Evolutionary conservation across 2,329 filamentous ascomycete genomes (phyloP).

Genomic region (Fusarium avenaceum): DNA sequence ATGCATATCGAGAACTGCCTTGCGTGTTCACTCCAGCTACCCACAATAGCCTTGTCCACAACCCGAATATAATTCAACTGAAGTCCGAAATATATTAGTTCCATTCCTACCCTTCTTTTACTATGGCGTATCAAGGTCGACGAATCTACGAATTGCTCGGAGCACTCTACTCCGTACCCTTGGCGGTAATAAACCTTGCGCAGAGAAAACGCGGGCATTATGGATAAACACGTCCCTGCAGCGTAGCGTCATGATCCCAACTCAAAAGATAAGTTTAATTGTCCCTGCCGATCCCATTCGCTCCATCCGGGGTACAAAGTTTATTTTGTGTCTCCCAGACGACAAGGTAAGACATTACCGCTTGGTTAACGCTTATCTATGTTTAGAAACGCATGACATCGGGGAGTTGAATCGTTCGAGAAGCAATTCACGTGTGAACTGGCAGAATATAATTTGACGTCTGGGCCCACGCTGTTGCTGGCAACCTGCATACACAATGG

Average conservation of each 20-base stretch:
- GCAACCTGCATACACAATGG: not conserved
- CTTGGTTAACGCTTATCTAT: not conserved
- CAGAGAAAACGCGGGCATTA: constrained; percentile 4
- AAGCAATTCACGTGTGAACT: not conserved
- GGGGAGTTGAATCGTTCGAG: not conserved
- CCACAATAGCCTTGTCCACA: not conserved
- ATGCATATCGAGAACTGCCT: not conserved
- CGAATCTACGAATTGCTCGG: not conserved
- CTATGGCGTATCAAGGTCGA: not conserved
- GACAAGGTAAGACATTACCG: not conserved
- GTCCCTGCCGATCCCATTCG: constrained; percentile 17
- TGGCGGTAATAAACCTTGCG: constrained; percentile 16
- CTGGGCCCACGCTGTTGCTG: not conserved
- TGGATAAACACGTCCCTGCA: constrained; percentile 19
- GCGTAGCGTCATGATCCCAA: constrained; percentile 39
- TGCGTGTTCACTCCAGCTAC: not conserved
- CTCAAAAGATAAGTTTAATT: constrained; percentile 32
- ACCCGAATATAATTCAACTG: not conserved
- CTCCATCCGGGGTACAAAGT: not conserved
- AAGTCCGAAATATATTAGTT: not conserved
- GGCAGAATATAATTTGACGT: not conserved
- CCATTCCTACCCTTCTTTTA: constrained; percentile 1
- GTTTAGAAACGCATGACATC: not conserved
- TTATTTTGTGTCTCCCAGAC: not conserved
- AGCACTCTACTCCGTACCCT: too few relatives aligned